Percentiles rank a stretch among this genome's conserved stretches.
Evolutionary conservation across 2,329 filamentous ascomycete species (phyloP).

Genomic region (Fusarium hostae): DNA sequence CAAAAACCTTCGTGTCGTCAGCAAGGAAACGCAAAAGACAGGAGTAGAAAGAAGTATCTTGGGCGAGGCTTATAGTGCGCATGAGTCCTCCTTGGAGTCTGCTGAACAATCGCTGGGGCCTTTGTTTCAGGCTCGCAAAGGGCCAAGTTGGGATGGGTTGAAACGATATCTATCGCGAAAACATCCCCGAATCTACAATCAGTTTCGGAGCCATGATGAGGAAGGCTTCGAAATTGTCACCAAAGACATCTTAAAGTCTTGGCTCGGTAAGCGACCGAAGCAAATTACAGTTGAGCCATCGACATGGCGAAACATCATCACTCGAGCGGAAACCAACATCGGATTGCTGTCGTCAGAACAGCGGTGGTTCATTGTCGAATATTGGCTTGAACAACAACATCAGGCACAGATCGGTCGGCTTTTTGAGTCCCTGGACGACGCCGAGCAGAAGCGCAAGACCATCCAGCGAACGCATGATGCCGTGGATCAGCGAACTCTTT

Average conservation of each 20-base stretch:
- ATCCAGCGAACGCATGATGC: slow-evolving; percentile 41
- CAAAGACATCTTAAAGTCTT: neutral
- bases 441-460: neutral
- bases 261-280: neutral
- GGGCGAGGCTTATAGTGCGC: neutral
- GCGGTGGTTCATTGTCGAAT: neutral
- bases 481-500: slow-evolving; percentile 49
- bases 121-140: neutral
- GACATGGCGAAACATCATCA: neutral
- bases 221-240: neutral
- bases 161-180: neutral
- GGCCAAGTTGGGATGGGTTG: neutral
- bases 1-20: slow-evolving; percentile 13
- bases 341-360: neutral
- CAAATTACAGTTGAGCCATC: neutral
- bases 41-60: neutral
- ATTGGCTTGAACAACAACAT: neutral
- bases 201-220: neutral
- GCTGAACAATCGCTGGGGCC: neutral
- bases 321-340: neutral
- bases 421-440: slow-evolving; percentile 1
- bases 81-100: neutral
- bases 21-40: neutral
- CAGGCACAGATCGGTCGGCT: neutral
- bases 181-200: neutral